These are phyloP conservation scores for Hymenoscyphus albidus DNA, from an alignment of 2,329 filamentous ascomycete genomes.

Conservation along the genomic window DNA sequence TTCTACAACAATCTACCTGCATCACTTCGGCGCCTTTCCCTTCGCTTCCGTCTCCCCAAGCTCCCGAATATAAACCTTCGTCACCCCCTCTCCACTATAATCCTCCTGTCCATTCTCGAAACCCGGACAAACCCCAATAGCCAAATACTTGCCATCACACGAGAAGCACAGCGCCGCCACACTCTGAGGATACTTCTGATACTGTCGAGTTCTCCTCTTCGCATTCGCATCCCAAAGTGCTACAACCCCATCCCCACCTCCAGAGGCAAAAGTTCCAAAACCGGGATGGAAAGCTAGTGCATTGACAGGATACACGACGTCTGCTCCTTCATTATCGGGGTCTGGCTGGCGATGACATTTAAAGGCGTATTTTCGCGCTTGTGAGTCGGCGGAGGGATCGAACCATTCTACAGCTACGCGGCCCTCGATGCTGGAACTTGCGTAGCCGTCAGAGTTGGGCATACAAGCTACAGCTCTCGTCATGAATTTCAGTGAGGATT, in stretches of 20 bases:
- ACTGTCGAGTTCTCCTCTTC: slow-evolving; percentile 67
- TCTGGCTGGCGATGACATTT: slow-evolving; percentile 88
- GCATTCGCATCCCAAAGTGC: slow-evolving; percentile 69
- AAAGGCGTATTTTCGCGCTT: slow-evolving; percentile 95
- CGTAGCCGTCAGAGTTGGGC: slow-evolving; percentile 94
- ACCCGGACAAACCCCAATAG: slow-evolving; percentile 63
- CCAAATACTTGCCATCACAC: slow-evolving; percentile 60
- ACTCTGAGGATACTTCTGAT: slow-evolving; percentile 61
- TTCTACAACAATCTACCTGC: background rate
- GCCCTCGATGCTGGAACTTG: slow-evolving; percentile 88
- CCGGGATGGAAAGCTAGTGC: slow-evolving; percentile 66
- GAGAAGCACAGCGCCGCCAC: slow-evolving; percentile 62
- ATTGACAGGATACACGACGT: slow-evolving; percentile 71
- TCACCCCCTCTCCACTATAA: slow-evolving; percentile 65
- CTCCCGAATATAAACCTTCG: slow-evolving; percentile 78
- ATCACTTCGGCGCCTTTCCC: slow-evolving; percentile 33
- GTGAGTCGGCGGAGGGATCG: slow-evolving; percentile 79
- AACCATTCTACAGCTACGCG: slow-evolving; percentile 98
- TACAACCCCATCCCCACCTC: slow-evolving; percentile 68
- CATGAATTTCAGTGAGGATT: slow-evolving; percentile 94
- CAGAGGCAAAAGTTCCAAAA: slow-evolving; percentile 63
- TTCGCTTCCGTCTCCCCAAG: slow-evolving; percentile 78
- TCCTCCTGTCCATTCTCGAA: slow-evolving; percentile 74
- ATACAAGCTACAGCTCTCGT: slow-evolving; percentile 91
- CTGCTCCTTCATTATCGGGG: slow-evolving; percentile 53